phyloP scores from a whole-genome alignment of 1,284 basidiomycete genomes.

The Grifola frondosa region DNA sequence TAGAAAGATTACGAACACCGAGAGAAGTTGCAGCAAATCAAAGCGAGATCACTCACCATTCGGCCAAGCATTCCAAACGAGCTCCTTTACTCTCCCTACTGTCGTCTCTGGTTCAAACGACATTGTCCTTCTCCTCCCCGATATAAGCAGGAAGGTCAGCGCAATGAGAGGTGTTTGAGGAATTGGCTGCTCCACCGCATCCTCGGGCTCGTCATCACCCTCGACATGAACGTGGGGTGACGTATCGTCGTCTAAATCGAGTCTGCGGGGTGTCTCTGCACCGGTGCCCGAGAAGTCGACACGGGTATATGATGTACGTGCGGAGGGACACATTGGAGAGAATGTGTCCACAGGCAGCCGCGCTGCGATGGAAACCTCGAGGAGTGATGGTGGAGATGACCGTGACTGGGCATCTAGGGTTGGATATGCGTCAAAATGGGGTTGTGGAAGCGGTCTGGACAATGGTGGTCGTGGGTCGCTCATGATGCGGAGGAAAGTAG shows the following conservation, averaged over 20 bases:
- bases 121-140: constrained; percentile 71
- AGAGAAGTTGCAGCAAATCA: background rate
- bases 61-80: constrained; percentile 85
- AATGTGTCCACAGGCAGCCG: constrained; percentile 27
- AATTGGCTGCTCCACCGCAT: constrained; percentile 29
- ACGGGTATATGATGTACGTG: constrained; percentile 39
- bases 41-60: constrained; percentile 48
- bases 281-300: constrained; percentile 30
- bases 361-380: constrained; percentile 16
- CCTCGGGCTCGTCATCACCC: constrained; percentile 18
- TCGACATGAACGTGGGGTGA: constrained; percentile 4
- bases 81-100: constrained; percentile 79
- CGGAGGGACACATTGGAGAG: constrained; percentile 33
- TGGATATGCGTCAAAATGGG: background rate
- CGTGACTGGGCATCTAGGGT: no score
- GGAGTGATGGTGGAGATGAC: no score
- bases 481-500: constrained; percentile 5
- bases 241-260: constrained; percentile 19
- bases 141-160: constrained; percentile 76
- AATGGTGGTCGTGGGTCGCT: constrained; percentile 11
- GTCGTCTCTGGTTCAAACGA: constrained; percentile 78
- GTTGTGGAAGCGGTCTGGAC: constrained; percentile 6
- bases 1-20: background rate
- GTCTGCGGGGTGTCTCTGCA: constrained; percentile 17
- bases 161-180: constrained; percentile 65